Evolutionary conservation across 148 eudicot genomes (phyloP), one percentile per base, ranked within the genome.

Genomic region (Talinum fruticosum): DNA sequence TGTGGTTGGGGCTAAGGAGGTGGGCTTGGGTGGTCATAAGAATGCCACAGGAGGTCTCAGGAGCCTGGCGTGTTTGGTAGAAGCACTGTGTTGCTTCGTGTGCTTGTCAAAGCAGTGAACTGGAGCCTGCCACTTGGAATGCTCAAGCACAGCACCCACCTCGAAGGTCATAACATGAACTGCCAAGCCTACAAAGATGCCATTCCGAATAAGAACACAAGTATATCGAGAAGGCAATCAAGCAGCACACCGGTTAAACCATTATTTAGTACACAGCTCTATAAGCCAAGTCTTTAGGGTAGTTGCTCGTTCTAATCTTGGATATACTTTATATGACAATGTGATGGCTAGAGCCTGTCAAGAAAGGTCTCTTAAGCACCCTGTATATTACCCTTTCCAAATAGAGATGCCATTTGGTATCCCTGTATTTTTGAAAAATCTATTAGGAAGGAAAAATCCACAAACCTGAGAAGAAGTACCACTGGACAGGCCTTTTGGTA

Each of bases 131-230:
- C 88, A 88, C 61, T 82, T 79, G 10, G 73, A 75, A 73, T 86
- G 86, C 41, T 85, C 88, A 33, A 88, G 86, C 38, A 76, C 84
- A 29, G 87, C 90, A 35, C 90, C 90, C 37, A 85, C 90, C 79
- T 88, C 90, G 67, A 88, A 86, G 13, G 86, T 85, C 87, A 88
- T 84, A 1, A 88, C 88, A 66, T 84, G 88, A 74, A 86, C 87
- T 0, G 57, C 57, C 57, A 51, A 51, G 12, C 90, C 89, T 87
- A 86, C 32, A 61, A 1, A 13, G 7, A 10, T 0, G 32, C 30
- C 28, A 61, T 24, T 26, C 30, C 19, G 66, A 28, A 26, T 61
- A 6, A 61, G 66, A n/a, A 61, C 15, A 24, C 5, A 26, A 61
- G 29, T 14, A n/a, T 24, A 61, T n/a, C 32, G 2, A 61, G 66